A percentile compares a stretch with the other conserved stretches of the same genome.
Conservation (phyloP, 306 rosid genomes). For the Lotus japonicus region DNA sequence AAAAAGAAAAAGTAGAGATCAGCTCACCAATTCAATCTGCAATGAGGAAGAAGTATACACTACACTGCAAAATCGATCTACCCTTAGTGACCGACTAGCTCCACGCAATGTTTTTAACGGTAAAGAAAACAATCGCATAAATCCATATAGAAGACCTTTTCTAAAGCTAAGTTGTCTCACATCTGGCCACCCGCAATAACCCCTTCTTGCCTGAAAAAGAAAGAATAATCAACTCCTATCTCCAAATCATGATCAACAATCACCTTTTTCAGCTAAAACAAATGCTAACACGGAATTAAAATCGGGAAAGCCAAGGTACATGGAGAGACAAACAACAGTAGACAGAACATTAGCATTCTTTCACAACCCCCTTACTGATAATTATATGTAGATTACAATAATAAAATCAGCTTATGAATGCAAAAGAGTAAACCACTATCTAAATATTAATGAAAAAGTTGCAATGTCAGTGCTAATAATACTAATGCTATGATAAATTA, state of each 20-base stretch:
- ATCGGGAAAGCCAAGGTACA: background rate
- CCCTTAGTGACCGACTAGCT: slow-evolving; percentile 81
- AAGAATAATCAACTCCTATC: slow-evolving; percentile 6
- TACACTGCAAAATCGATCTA: slow-evolving; percentile 88
- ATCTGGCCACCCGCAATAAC: slow-evolving; percentile 69
- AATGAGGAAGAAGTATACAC: slow-evolving; percentile 70
- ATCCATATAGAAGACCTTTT: slow-evolving; percentile 75
- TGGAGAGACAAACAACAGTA: background rate
- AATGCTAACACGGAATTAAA: background rate
- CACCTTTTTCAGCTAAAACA: background rate
- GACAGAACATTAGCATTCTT: background rate
- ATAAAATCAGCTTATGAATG: background rate
- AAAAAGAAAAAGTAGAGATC: background rate
- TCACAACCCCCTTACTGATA: background rate
- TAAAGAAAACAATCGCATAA: slow-evolving; percentile 59
- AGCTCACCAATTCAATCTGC: slow-evolving; percentile 87
- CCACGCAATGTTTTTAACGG: slow-evolving; percentile 84
- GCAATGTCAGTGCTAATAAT: background rate
- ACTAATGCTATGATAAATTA: background rate
- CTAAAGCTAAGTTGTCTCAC: slow-evolving; percentile 66
- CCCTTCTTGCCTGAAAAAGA: slow-evolving; percentile 54
- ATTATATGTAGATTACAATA: background rate
- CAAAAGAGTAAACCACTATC: background rate
- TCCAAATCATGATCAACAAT: slow-evolving; percentile 4
- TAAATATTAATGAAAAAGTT: background rate